phyloP scores from a whole-genome alignment of 768 basidiomycete genomes.

The Phlebiopsis gigantea region DNA sequence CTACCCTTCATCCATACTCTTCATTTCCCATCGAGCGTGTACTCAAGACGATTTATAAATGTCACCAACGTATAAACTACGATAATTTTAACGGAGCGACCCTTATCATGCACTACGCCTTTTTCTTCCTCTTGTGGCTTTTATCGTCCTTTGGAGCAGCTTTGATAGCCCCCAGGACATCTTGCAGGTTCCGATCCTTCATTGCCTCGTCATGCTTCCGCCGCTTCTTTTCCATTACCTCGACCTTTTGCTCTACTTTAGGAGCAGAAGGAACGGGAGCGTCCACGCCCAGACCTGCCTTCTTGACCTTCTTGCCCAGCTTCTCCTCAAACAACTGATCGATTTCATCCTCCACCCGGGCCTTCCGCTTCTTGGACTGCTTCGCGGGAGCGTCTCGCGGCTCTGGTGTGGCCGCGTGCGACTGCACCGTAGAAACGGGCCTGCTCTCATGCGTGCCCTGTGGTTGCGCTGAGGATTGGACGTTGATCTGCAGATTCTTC shows the following conservation, averaged over 20 bases:
- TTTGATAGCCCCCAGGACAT: slow-evolving; percentile 56
- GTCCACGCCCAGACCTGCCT: slow-evolving; percentile 36
- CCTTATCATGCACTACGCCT: slow-evolving; percentile 6
- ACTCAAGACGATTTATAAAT: background rate
- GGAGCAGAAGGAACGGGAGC: background rate
- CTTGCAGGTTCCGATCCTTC: slow-evolving; percentile 37
- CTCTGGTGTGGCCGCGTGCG: background rate
- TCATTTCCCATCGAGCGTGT: background rate
- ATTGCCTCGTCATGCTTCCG: slow-evolving; percentile 8
- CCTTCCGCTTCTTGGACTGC: slow-evolving; percentile 35
- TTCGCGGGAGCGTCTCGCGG: background rate
- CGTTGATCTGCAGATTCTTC: slow-evolving; percentile 53
- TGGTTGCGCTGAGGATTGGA: background rate
- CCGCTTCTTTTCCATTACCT: slow-evolving; percentile 3
- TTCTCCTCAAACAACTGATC: slow-evolving; percentile 62
- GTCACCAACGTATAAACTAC: background rate
- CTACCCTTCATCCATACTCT: background rate
- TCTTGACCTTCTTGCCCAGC: slow-evolving; percentile 56
- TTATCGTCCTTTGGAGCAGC: slow-evolving; percentile 47
- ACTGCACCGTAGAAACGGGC: background rate
- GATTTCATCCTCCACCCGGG: slow-evolving; percentile 57
- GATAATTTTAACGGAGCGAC: background rate
- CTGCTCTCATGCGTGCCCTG: background rate
- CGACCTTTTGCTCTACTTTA: background rate
- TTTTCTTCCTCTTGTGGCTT: slow-evolving; percentile 27